Evolutionary conservation across 257 asterid genomes (phyloP), one percentile per base, ranked within the genome.

Genomic region (Plantago ovata): DNA sequence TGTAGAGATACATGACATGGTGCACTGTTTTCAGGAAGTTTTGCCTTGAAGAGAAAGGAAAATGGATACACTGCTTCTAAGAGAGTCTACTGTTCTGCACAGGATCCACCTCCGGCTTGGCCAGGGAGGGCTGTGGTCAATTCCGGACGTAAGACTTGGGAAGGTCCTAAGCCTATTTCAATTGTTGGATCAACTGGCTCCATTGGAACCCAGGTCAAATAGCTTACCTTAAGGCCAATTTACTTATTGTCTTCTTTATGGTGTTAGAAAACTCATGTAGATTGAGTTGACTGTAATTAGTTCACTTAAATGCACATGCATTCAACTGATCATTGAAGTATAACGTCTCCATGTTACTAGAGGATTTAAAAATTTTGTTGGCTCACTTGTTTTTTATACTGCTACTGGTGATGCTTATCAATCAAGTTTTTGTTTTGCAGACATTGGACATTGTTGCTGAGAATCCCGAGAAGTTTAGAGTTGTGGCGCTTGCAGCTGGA

Each of bases 401-500:
- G 20, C 36, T 36, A 32, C 42, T 28, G 52, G 38, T 52, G 20
- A 61, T 59, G 49, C 69, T 65, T 60, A 63, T 22, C 51, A 13
- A 57, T 52, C 46, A 56, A 49, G 14, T 70, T 44, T 79, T 33
- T 70, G 51, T 55, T 66, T 10, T 66, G 67, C 85, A 93, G 99
- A 89, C 97, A 6, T 58, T 93, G 70, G 97, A 89, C 79, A 88
- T 93, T 71, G 97, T 93, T 59, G 85, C 97, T 1, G 99, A 93
- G 73, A 93, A 93, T 75, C 97, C 96, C 0, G 94, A 86, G 57
- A 93, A 89, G 68, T 93, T 89, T 65, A 76, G 70, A 62, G 82
- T 93, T 18, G 92, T 93, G 9, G 97, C 99, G 56, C 99, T 93
- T 70, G 96, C 99, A 45, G 97, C 99, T 75, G 97, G 99, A 70